Evolutionary conservation across 2,329 filamentous ascomycete species (phyloP).

Genomic region (Trichophyton mentagrophytes): DNA sequence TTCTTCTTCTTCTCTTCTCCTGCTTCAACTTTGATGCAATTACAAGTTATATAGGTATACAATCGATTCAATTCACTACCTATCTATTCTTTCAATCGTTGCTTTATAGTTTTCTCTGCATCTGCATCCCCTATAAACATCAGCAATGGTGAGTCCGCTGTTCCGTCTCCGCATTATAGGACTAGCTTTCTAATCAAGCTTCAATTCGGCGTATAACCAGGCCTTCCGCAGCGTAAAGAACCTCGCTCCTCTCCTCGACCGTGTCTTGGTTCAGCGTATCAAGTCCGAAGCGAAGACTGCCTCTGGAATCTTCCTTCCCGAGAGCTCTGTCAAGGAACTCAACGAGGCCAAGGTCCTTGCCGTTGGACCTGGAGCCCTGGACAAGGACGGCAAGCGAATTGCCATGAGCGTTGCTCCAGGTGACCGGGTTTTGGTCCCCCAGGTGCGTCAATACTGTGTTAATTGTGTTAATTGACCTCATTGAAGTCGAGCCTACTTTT

Average conservation of each 20-base stretch:
- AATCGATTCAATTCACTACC: neutral
- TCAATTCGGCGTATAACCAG: conserved; percentile 6
- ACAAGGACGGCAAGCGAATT: conserved; percentile 80
- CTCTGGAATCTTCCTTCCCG: conserved; percentile 92
- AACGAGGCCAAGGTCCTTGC: conserved; percentile 96
- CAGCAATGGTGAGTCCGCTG: conserved; percentile 9
- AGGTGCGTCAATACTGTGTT: conserved; percentile 45
- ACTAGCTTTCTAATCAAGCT: conserved; percentile 4
- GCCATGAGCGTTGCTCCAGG: conserved; percentile 69
- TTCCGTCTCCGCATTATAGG: neutral
- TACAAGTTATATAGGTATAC: neutral
- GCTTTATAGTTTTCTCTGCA: neutral
- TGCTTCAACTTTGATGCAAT: neutral
- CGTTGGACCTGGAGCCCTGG: conserved; percentile 76
- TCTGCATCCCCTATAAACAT: neutral
- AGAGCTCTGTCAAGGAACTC: conserved; percentile 92
- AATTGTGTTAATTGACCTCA: no score
- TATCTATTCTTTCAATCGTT: conserved; percentile 5
- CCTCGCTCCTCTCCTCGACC: conserved; percentile 91
- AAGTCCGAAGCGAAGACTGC: conserved; percentile 96
- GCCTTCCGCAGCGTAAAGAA: conserved; percentile 90
- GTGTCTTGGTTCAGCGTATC: conserved; percentile 92
- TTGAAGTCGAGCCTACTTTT: no score
- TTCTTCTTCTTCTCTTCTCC: neutral
- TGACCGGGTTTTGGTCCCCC: conserved; percentile 90